Percentiles rank a stretch among this genome's conserved stretches.
These are phyloP conservation scores for Lachnellula subtilissima DNA, from an alignment of 2,329 filamentous ascomycete species.

Conservation along the genomic window DNA sequence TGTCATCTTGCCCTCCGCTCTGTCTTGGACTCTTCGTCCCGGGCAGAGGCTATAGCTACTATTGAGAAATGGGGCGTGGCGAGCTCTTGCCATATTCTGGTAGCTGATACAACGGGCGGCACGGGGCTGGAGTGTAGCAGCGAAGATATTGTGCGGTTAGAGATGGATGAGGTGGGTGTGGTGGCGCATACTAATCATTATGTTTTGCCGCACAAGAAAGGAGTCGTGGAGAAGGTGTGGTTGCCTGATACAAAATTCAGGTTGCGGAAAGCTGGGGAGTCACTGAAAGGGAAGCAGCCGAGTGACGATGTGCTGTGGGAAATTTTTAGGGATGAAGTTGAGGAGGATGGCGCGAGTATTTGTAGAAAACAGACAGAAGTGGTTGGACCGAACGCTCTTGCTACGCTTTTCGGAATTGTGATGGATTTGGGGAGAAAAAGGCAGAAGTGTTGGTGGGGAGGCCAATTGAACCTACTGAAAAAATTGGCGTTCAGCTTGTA, in stretches of 20 bases:
- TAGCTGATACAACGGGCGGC: constrained; percentile 43
- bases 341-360: constrained; percentile 18
- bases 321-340: constrained; percentile 10
- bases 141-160: constrained; percentile 22
- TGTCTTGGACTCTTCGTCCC: constrained; percentile 43
- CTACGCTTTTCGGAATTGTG: constrained; percentile 35
- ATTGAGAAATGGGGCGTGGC: constrained; percentile 46
- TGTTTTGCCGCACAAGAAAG: constrained; percentile 11
- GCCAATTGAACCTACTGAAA: constrained; percentile 14
- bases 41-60: constrained; percentile 40
- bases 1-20: constrained; percentile 49
- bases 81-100: constrained; percentile 46
- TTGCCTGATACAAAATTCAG: constrained; percentile 25
- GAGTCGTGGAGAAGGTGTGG: constrained; percentile 13
- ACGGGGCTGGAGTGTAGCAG: constrained; percentile 45
- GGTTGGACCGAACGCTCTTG: constrained; percentile 21
- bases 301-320: neutral
- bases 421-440: constrained; percentile 32
- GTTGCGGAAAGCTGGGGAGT: constrained; percentile 26
- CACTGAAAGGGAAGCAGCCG: constrained; percentile 15
- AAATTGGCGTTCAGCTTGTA: neutral
- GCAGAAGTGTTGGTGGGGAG: constrained; percentile 32
- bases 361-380: constrained; percentile 23
- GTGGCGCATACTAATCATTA: constrained; percentile 31
- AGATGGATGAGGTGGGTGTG: constrained; percentile 8